These are phyloP conservation scores for Apophysomyces trapeziformis DNA, from an alignment of 371 early-diverging fungal species.

Conservation along the genomic window DNA sequence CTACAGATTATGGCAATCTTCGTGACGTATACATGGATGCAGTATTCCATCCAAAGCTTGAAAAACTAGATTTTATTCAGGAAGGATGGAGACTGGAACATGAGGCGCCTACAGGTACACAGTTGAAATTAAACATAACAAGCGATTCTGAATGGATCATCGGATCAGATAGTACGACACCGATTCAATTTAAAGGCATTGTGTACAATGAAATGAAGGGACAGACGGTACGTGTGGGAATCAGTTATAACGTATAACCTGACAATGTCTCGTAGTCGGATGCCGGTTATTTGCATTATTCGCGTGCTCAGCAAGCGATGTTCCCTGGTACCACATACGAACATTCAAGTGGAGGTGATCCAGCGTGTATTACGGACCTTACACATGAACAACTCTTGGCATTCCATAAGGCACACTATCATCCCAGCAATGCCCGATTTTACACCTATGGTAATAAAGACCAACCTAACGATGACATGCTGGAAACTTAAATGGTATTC, in stretches of 20 bases:
- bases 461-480: neutral
- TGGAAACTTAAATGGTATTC: neutral
- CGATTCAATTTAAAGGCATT: conserved; percentile 86
- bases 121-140: conserved; percentile 35
- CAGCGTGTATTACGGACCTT: conserved; percentile 84
- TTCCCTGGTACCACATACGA: conserved; percentile 86
- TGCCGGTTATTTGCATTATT: conserved; percentile 76
- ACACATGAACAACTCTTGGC: conserved; percentile 80
- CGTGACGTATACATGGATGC: conserved; percentile 95
- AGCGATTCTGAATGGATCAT: neutral
- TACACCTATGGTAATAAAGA: conserved; percentile 79
- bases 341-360: conserved; percentile 91
- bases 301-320: conserved; percentile 80
- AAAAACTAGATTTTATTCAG: conserved; percentile 84
- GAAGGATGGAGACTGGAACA: conserved; percentile 97
- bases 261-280: conserved; percentile 55
- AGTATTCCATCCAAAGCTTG: conserved; percentile 80
- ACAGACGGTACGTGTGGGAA: conserved; percentile 58
- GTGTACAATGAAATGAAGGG: conserved; percentile 99
- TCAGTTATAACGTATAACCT: neutral
- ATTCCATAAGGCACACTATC: conserved; percentile 87
- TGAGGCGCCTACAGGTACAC: conserved; percentile 65
- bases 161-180: conserved; percentile 47
- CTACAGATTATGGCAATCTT: conserved; percentile 85
- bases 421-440: conserved; percentile 89